Base-by-base conservation (phyloP, 106 monocot species). In the Dendrobium chrysotoxum region DNA sequence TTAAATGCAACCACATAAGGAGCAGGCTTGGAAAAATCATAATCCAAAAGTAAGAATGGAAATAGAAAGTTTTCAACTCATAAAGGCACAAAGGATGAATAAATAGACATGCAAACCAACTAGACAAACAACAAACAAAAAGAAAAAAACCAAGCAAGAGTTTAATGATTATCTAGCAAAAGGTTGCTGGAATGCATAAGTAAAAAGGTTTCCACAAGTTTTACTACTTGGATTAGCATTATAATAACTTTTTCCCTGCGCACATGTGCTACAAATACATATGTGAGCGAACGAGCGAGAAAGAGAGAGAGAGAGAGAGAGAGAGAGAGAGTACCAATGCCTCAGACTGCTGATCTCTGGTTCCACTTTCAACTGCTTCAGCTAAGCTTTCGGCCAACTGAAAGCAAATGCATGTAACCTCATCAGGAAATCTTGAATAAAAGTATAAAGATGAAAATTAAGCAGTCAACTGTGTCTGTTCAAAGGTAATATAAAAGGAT, bases 301-400 rank as follows among this genome's bases (percentile, higher is more conserved):
- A n/a, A 80, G 74, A 74, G 72, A 77, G 10, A 83, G 74, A 57
- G 38, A 77, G 35, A 46, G 45, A 66, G 75, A 61, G 38, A 83
- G 12, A 55, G 9, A 28, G 42, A 72, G 70, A 54, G 65, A 79
- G 79, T 77, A 95, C 94, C 90, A 95, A 64, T 67, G 86, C 85
- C 58, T 95, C 94, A 38, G 86, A 85, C n/a, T 95, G 88, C 39
- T 87, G 91, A 82, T 95, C 91, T 15, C 88, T 85, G n/a, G 85
- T 84, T 75, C 94, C 94, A 82, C 79, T 90, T 74, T 90, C 94
- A 78, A 86, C 85, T 73, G 89, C 90, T 79, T 90, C 89, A 26
- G 91, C 94, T 72, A 95, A 85, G 54, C 79, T 91, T 79, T 92
- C 91, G 23, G 90, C 85, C 79, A 92, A 78, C 94, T 95, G 82